phyloP scores from a whole-genome alignment of 805 yeast genomes.

The Jamesozyma spencerorum region DNA sequence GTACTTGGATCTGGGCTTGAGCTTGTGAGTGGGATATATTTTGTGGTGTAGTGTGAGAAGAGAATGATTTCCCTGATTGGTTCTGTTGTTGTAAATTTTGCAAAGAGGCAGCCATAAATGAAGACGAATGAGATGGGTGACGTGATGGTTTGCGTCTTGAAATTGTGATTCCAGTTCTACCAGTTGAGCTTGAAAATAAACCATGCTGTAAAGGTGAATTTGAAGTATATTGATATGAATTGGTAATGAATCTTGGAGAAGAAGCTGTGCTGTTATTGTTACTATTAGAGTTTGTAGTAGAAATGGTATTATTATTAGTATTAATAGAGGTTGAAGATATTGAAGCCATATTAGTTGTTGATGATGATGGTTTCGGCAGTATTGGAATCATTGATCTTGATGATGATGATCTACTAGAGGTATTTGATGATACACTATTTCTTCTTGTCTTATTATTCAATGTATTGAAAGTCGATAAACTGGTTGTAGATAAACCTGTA shows the following conservation, averaged over 20 bases:
- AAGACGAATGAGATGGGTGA: slow-evolving; percentile 24
- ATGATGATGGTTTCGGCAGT: slow-evolving; percentile 24
- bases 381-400: slow-evolving; percentile 29
- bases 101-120: slow-evolving; percentile 23
- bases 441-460: slow-evolving; percentile 18
- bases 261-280: slow-evolving; percentile 22
- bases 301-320: slow-evolving; percentile 1
- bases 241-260: slow-evolving; percentile 18
- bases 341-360: background rate
- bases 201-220: slow-evolving; percentile 18
- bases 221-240: slow-evolving; percentile 3
- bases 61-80: background rate
- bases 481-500: background rate
- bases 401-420: slow-evolving; percentile 25
- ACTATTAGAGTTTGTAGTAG: background rate
- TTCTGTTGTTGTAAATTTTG: slow-evolving; percentile 20
- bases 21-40: no score
- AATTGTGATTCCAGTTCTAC: slow-evolving; percentile 22
- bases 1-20: no score
- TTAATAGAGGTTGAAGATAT: background rate
- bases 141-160: slow-evolving; percentile 26
- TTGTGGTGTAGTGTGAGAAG: no score
- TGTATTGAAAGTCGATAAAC: slow-evolving; percentile 1
- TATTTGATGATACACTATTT: slow-evolving; percentile 26
- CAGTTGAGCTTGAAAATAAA: slow-evolving; percentile 17